Percentiles rank a stretch among this genome's conserved stretches.
These are phyloP conservation scores for Isabelozyma rhagii DNA, from an alignment of 805 yeast genomes.

Conservation along the genomic window DNA sequence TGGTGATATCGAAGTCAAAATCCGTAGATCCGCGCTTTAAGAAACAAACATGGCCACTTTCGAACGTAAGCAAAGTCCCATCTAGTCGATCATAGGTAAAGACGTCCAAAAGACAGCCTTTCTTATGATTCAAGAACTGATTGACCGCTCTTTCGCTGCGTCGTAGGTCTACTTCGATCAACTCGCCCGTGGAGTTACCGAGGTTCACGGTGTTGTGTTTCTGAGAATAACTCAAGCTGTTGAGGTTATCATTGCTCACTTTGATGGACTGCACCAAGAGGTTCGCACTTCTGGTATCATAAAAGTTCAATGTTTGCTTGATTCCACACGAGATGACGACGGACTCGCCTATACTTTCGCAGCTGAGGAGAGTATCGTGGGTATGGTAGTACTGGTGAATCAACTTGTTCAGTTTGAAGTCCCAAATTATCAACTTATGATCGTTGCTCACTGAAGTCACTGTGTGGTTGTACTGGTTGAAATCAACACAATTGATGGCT, in stretches of 20 bases:
- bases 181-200: neutral
- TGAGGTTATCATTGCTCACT: slow-evolving; percentile 22
- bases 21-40: neutral
- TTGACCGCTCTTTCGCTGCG: slow-evolving; percentile 9
- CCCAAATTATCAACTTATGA: neutral
- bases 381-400: neutral
- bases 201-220: slow-evolving; percentile 10
- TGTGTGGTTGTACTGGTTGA: slow-evolving; percentile 6
- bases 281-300: slow-evolving; percentile 16
- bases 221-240: slow-evolving; percentile 11
- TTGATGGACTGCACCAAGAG: slow-evolving; percentile 10
- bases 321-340: slow-evolving; percentile 23
- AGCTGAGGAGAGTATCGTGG: slow-evolving; percentile 16
- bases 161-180: slow-evolving; percentile 18
- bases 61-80: slow-evolving; percentile 5
- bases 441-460: slow-evolving; percentile 1
- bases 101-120: slow-evolving; percentile 7
- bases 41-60: slow-evolving; percentile 3
- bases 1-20: neutral
- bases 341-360: slow-evolving; percentile 14
- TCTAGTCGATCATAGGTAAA: neutral
- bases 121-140: slow-evolving; percentile 1
- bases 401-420: neutral
- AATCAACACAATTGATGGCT: slow-evolving; percentile 14
- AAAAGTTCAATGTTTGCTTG: slow-evolving; percentile 17